phyloP scores from a whole-genome alignment of 352 stramenopile genomes.

The Plasmopara halstedii region DNA sequence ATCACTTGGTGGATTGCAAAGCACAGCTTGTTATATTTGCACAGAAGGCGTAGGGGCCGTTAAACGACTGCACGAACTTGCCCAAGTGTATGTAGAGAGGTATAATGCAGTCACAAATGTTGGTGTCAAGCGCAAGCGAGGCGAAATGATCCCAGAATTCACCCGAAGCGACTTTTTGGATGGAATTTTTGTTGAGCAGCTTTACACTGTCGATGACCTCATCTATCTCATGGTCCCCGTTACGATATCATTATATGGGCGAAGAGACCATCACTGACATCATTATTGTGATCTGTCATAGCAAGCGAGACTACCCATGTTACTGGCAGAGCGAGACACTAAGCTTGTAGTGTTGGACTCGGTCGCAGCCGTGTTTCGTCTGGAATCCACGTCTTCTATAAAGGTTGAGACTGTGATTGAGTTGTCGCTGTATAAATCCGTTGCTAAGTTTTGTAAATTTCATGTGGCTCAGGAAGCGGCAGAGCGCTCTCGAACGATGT shows the following conservation, averaged over 20 bases:
- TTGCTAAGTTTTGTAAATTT: background rate
- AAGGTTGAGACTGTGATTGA: constrained; percentile 25
- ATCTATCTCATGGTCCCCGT: constrained; percentile 46
- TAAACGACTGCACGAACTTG: constrained; percentile 65
- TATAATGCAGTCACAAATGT: constrained; percentile 26
- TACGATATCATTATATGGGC: background rate
- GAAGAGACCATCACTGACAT: no score
- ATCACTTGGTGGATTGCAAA: constrained; percentile 41
- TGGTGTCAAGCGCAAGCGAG: constrained; percentile 40
- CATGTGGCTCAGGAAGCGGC: constrained; percentile 42
- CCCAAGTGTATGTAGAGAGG: constrained; percentile 33
- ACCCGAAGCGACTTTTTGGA: constrained; percentile 46
- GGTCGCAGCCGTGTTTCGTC: constrained; percentile 64
- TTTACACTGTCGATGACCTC: constrained; percentile 61
- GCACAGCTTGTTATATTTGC: constrained; percentile 72
- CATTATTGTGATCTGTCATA: constrained; percentile 6
- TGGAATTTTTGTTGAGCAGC: constrained; percentile 69
- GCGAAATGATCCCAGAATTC: constrained; percentile 10
- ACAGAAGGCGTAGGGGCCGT: constrained; percentile 67
- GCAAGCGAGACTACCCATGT: constrained; percentile 56
- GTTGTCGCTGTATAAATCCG: background rate
- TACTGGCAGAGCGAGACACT: constrained; percentile 64
- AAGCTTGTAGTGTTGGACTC: constrained; percentile 80
- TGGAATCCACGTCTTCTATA: constrained; percentile 57
- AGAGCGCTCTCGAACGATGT: constrained; percentile 68